Percentiles rank a stretch among this genome's conserved stretches.
Evolutionary conservation across 2,329 filamentous ascomycete genomes (phyloP).

Genomic region (Pyricularia sp.): DNA sequence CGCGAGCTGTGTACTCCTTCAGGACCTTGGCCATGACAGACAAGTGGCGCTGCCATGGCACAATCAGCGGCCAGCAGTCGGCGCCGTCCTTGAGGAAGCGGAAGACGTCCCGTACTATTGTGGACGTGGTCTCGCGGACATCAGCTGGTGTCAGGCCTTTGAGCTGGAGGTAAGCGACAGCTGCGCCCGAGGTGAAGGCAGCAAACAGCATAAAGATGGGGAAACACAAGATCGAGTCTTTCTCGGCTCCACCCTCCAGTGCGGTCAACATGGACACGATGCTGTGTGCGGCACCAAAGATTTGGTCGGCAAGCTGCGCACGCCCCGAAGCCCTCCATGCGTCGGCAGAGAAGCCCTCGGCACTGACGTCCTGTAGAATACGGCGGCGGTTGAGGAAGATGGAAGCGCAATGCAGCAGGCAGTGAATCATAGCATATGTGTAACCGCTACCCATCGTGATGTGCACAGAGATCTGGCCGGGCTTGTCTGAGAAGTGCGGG

Average conservation of each 20-base stretch:
- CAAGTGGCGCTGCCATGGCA: slow-evolving; percentile 50
- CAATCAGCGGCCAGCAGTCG: slow-evolving; percentile 50
- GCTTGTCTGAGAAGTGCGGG: slow-evolving; percentile 52
- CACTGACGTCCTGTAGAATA: slow-evolving; percentile 47
- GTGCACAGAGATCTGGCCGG: slow-evolving; percentile 50
- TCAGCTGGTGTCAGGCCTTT: slow-evolving; percentile 49
- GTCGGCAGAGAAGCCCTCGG: slow-evolving; percentile 42
- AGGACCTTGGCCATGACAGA: slow-evolving; percentile 53
- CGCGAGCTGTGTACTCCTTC: slow-evolving; percentile 37
- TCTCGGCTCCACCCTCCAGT: slow-evolving; percentile 46
- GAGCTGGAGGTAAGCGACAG: slow-evolving; percentile 52
- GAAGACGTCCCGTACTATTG: slow-evolving; percentile 48
- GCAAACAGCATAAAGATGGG: slow-evolving; percentile 57
- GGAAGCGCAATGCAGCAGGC: slow-evolving; percentile 49
- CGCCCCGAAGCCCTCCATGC: slow-evolving; percentile 38
- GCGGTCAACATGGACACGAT: slow-evolving; percentile 46
- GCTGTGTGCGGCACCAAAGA: slow-evolving; percentile 49
- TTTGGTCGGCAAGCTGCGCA: slow-evolving; percentile 41
- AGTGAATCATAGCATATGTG: slow-evolving; percentile 54
- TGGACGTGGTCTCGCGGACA: slow-evolving; percentile 45
- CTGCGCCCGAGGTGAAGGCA: slow-evolving; percentile 51
- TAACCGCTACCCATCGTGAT: slow-evolving; percentile 56
- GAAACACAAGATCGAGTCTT: slow-evolving; percentile 49
- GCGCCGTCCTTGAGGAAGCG: slow-evolving; percentile 50
- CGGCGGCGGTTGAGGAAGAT: slow-evolving; percentile 52